Conservation (phyloP, 805 yeast species). For the Metschnikowia amazonensis region DNA sequence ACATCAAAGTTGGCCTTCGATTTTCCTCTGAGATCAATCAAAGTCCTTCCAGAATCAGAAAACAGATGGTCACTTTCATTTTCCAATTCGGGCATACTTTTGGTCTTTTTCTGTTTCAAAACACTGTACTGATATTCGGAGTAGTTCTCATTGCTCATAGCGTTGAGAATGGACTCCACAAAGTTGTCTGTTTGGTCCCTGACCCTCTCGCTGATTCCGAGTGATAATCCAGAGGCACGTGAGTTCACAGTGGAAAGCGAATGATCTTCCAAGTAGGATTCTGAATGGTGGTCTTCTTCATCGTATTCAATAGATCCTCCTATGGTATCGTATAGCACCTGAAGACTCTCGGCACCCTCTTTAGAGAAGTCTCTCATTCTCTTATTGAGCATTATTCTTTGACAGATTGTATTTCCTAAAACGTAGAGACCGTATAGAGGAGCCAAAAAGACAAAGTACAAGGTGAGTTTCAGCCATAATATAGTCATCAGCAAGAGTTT, state of each 20-base stretch:
- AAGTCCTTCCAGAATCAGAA: background rate
- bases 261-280: background rate
- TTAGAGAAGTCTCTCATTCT: constrained; percentile 28
- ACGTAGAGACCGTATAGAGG: constrained; percentile 67
- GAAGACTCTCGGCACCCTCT: constrained; percentile 26
- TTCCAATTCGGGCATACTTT: background rate
- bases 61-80: background rate
- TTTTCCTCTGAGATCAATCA: constrained; percentile 14
- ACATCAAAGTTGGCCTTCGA: constrained; percentile 10
- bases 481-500: constrained; percentile 13
- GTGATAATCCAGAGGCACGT: background rate
- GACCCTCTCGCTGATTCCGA: constrained; percentile 6
- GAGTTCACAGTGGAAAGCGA: background rate
- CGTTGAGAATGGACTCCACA: constrained; percentile 61
- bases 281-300: background rate
- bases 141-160: constrained; percentile 41
- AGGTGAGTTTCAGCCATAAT: constrained; percentile 47
- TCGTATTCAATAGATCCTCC: constrained; percentile 4
- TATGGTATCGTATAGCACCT: constrained; percentile 25
- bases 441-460: constrained; percentile 47
- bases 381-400: constrained; percentile 29
- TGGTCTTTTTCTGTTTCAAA: constrained; percentile 4
- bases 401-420: constrained; percentile 38
- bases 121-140: constrained; percentile 16
- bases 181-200: constrained; percentile 61